Conservation (phyloP, 768 basidiomycete genomes). For the Pleurotus tuoliensis region DNA sequence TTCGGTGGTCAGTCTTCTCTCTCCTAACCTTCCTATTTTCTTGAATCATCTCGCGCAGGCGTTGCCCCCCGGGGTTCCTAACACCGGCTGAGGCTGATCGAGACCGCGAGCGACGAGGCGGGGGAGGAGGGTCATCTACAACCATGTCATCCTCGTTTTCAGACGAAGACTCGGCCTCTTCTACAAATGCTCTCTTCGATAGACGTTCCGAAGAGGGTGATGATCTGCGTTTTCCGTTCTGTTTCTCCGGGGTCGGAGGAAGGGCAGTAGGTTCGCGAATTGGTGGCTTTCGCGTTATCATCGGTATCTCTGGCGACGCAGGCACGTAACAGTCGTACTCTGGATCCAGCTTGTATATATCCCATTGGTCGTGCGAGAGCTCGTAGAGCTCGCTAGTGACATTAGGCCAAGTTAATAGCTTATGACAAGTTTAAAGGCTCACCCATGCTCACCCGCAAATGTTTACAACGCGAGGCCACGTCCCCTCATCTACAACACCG, state of each 20-base stretch:
- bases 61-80: slow-evolving; percentile 16
- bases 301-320: slow-evolving; percentile 31
- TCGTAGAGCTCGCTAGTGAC: slow-evolving; percentile 39
- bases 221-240: slow-evolving; percentile 6
- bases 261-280: neutral
- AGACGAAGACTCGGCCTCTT: slow-evolving; percentile 20
- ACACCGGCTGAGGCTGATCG: neutral
- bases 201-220: slow-evolving; percentile 19
- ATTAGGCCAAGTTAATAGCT: slow-evolving; percentile 11
- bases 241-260: slow-evolving; percentile 4
- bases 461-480: slow-evolving; percentile 63
- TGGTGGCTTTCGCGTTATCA: slow-evolving; percentile 22
- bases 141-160: slow-evolving; percentile 53
- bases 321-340: slow-evolving; percentile 64
- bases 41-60: slow-evolving; percentile 27
- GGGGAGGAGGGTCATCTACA: slow-evolving; percentile 28
- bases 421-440: neutral
- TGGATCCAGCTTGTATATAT: slow-evolving; percentile 79
- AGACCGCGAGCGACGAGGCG: slow-evolving; percentile 4
- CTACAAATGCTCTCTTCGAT: slow-evolving; percentile 18
- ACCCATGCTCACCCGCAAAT: slow-evolving; percentile 60
- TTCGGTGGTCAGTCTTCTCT: slow-evolving; percentile 24
- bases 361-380: slow-evolving; percentile 78
- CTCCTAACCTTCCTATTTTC: slow-evolving; percentile 29
- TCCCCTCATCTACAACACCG: slow-evolving; percentile 61